Evolutionary conservation across 2,329 filamentous ascomycete genomes (phyloP).

Genomic region (Aureobasidium sp.): DNA sequence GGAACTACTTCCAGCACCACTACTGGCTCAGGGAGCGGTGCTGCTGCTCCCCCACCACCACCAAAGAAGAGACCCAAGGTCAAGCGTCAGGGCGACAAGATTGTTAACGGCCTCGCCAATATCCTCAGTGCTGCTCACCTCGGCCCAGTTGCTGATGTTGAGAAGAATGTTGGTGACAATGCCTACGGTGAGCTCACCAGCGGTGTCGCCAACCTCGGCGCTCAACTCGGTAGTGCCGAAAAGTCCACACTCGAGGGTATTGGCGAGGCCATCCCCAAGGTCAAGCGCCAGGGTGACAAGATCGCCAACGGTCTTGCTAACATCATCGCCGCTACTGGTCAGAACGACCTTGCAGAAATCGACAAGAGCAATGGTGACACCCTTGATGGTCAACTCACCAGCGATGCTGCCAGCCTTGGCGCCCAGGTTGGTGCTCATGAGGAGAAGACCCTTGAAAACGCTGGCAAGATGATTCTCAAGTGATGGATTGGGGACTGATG

Average conservation of each 20-base stretch:
- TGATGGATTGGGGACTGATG: background rate
- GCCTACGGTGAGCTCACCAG: conserved; percentile 18
- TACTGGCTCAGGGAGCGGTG: background rate
- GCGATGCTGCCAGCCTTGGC: conserved; percentile 17
- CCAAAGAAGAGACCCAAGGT: background rate
- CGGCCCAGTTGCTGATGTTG: background rate
- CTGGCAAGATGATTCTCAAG: conserved; percentile 21
- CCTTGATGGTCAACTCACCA: conserved; percentile 18
- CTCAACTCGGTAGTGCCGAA: conserved; percentile 16
- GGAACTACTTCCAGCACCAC: background rate
- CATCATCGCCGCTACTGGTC: conserved; percentile 14
- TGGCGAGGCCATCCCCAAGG: conserved; percentile 14
- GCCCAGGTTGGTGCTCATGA: conserved; percentile 17
- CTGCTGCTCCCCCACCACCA: background rate
- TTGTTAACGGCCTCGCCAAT: conserved; percentile 13
- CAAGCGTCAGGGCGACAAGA: conserved; percentile 6
- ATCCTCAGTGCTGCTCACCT: conserved; percentile 15
- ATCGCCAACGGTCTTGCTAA: conserved; percentile 20
- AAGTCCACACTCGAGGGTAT: conserved; percentile 16
- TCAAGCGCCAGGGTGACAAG: conserved; percentile 20
- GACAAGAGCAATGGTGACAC: conserved; percentile 14
- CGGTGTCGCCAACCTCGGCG: conserved; percentile 17
- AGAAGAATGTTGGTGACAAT: conserved; percentile 12
- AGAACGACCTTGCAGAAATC: background rate
- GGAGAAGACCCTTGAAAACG: conserved; percentile 16